Evolutionary conservation across 805 yeast genomes (phyloP).

Genomic region (Cyberlindnera maclurae): DNA sequence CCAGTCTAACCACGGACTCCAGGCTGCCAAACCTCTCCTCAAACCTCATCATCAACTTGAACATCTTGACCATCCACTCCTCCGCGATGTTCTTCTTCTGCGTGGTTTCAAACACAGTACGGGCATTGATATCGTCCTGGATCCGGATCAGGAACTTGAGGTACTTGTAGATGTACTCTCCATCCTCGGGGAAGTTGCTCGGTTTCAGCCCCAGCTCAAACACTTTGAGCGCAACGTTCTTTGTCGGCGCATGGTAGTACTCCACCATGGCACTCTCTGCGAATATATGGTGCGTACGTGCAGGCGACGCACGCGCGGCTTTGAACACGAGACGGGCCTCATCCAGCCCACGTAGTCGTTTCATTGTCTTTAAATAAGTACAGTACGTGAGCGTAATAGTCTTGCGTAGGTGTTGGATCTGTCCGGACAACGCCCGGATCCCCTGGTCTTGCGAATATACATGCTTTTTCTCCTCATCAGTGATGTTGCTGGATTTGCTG

Average conservation of each 20-base stretch:
- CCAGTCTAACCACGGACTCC: conserved; percentile 57
- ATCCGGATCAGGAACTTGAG: conserved; percentile 61
- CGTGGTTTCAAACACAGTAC: conserved; percentile 76
- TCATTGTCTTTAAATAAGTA: conserved; percentile 62
- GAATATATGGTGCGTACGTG: conserved; percentile 65
- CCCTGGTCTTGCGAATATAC: conserved; percentile 8
- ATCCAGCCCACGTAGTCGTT: conserved; percentile 57
- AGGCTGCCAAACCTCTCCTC: conserved; percentile 69
- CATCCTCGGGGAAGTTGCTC: conserved; percentile 40
- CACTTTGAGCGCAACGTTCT: conserved; percentile 59
- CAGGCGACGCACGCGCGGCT: conserved; percentile 51
- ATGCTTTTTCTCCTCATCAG: conserved; percentile 7
- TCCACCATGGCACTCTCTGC: conserved; percentile 82
- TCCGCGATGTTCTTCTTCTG: conserved; percentile 27
- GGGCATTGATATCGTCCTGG: conserved; percentile 64
- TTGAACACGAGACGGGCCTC: conserved; percentile 71
- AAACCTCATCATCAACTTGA: conserved; percentile 53
- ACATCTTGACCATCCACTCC: conserved; percentile 38
- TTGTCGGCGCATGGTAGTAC: conserved; percentile 48
- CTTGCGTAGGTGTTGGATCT: conserved; percentile 18
- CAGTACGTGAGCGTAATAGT: conserved; percentile 61
- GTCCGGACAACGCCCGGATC: conserved; percentile 6
- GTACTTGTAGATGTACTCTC: conserved; percentile 60
- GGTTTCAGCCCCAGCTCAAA: conserved; percentile 71
- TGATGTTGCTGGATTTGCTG: conserved; percentile 5